Evolutionary conservation across 2,329 filamentous ascomycete genomes (phyloP).

Genomic region (Pleoardoris graminearum): DNA sequence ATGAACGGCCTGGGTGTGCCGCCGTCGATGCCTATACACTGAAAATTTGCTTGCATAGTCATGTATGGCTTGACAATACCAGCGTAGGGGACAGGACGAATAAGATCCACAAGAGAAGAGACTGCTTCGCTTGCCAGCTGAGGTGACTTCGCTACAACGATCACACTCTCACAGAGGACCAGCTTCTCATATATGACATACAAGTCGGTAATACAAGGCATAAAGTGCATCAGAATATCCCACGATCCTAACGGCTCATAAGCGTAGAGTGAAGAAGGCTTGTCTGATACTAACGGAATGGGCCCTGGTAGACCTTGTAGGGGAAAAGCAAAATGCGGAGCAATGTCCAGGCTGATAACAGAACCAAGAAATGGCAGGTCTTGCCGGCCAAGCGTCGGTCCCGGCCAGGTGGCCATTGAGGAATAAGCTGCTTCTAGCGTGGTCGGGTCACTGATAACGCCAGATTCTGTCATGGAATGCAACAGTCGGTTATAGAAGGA

Average conservation of each 20-base stretch:
- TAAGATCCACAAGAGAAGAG: conserved; percentile 45
- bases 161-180: conserved; percentile 46
- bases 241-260: conserved; percentile 47
- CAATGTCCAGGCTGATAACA: conserved; percentile 44
- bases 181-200: conserved; percentile 48
- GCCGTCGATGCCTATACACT: conserved; percentile 45
- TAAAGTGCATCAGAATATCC: conserved; percentile 45
- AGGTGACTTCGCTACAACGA: conserved; percentile 48
- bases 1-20: conserved; percentile 45
- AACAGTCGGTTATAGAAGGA: conserved; percentile 43
- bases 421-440: conserved; percentile 43
- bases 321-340: conserved; percentile 47
- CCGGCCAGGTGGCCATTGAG: conserved; percentile 44
- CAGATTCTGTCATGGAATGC: conserved; percentile 42
- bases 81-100: conserved; percentile 47
- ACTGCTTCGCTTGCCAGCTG: conserved; percentile 47
- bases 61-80: conserved; percentile 47
- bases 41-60: conserved; percentile 50
- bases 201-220: conserved; percentile 48
- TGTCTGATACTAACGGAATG: conserved; percentile 36
- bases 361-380: conserved; percentile 47
- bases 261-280: conserved; percentile 42
- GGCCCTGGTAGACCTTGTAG: conserved; percentile 44
- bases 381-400: conserved; percentile 43
- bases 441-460: conserved; percentile 45